Base-by-base conservation (phyloP, 805 yeast genomes). In the Saturnispora gosingensis region DNA sequence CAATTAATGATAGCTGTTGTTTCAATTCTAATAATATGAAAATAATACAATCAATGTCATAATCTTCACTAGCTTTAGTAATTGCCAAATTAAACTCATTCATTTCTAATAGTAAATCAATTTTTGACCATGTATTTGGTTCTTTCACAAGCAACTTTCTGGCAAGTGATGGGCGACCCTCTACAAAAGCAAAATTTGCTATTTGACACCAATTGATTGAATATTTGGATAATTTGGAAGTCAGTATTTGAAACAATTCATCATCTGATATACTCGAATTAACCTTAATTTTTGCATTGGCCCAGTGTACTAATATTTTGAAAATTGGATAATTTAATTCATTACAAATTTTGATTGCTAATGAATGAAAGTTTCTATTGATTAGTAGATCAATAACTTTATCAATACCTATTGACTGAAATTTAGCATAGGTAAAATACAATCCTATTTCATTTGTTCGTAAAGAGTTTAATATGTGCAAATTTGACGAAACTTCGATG, bases 291-390 rank as follows among this genome's bases (percentile, higher is more conserved):
- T 87, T 85, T 34, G 76, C 68, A 53, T 83, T 77, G 5, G 96
- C 90, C 98, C 98, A 93, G 56, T 82, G 76, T 2, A 80, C 72
- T 60, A 83, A 85, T 0, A 93, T 76, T 15, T 66, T 55, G 60
- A 77, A 77, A 48, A 69, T 70, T 44, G 77, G 81, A 47, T 71
- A 66, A 45, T 67, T 68, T 57, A 74, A 70, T 28, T 77, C 70
- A 16, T 76, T 73, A 5, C 85, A 75, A 1, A 89, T 69, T 54
- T 82, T 77, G 34, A 88, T 64, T 2, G 89, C 81, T 43, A 86
- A 72, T 10, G 76, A 72, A 67, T 83, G 86, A 55, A 75, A 69
- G 39, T 79, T 76, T 45, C 93, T 72, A 42, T 70, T 64, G 32
- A 88, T 67, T 9, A 93, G 69, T 58, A 83, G 69, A 5, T 72